Conservation (phyloP, 225 moss, liverwort and hornwort species). For the Pleurozium schreberi region DNA sequence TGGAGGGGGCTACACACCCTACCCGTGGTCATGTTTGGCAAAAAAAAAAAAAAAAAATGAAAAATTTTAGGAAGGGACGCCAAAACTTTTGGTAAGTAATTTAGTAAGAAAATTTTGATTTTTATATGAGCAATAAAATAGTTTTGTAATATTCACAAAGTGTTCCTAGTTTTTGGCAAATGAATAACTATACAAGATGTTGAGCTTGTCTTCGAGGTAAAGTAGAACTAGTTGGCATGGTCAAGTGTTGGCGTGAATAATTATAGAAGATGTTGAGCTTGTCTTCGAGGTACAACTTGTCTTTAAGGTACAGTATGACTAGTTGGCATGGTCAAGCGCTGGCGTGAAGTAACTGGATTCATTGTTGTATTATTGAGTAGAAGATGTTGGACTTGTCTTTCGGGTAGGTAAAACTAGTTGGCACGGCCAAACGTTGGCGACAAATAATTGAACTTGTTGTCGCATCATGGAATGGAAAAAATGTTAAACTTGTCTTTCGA, state of each 20-base stretch:
- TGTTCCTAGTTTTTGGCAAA: neutral
- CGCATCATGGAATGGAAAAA: too few species aligned
- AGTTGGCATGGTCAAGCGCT: neutral
- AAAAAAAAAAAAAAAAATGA: too few species aligned
- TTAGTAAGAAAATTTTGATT: too few species aligned
- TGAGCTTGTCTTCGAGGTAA: neutral
- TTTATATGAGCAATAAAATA: neutral
- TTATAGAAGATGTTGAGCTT: neutral
- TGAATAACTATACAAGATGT: neutral
- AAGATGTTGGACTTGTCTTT: neutral
- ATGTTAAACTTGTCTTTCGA: too few species aligned
- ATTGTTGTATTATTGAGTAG: neutral
- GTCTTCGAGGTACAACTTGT: too few species aligned
- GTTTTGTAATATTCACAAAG: neutral
- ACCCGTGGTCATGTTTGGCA: neutral
- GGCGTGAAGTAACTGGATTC: neutral
- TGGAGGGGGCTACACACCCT: neutral
- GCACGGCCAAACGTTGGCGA: neutral
- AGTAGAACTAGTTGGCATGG: neutral
- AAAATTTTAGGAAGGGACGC: too few species aligned
- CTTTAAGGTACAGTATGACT: rapidly evolving
- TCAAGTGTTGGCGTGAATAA: too few species aligned
- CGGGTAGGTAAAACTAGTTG: neutral
- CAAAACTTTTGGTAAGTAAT: neutral
- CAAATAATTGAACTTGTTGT: neutral